A percentile compares a stretch with the other conserved stretches of the same genome.
These are phyloP conservation scores for Bolboschoenoplectus hybrid DNA, from an alignment of 202 grass and related monocot species.

Conservation along the genomic window DNA sequence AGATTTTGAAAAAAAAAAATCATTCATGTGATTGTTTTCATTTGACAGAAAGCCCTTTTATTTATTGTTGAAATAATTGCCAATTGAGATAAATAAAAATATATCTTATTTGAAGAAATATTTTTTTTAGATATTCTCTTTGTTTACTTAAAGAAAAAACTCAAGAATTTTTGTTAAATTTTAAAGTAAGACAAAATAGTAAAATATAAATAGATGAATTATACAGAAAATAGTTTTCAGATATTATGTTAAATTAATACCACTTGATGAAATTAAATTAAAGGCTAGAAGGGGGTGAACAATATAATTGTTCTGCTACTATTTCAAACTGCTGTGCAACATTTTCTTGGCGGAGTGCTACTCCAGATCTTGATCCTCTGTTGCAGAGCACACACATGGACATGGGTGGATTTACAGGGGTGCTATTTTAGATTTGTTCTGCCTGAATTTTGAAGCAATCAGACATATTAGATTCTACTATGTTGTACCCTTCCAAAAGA, in stretches of 20 bases:
- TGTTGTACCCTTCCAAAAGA: not conserved
- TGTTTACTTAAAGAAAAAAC: too few species aligned
- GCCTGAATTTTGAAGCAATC: too few species aligned
- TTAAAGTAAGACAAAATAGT: not conserved
- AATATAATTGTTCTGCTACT: not conserved
- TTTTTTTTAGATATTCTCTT: too few species aligned
- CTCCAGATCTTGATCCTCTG: not conserved
- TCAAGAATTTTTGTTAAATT: too few species aligned
- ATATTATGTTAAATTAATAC: not conserved
- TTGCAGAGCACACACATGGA: too few species aligned
- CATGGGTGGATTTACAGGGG: too few species aligned
- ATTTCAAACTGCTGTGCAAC: not conserved
- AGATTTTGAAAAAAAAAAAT: not conserved
- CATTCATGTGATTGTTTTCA: too few species aligned
- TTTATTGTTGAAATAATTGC: not conserved
- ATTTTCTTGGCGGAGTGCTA: not conserved
- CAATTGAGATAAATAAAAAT: not conserved
- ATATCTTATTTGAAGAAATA: too few species aligned
- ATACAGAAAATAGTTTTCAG: too few species aligned
- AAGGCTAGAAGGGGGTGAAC: not conserved
- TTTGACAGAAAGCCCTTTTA: not conserved
- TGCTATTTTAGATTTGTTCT: too few species aligned
- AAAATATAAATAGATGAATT: slow-evolving; percentile 10
- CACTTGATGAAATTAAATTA: not conserved
- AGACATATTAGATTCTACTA: not conserved